A percentile compares a stretch with the other conserved stretches of the same genome.
Evolutionary conservation across 2,329 filamentous ascomycete genomes (phyloP).

Genomic region (Diaporthe sp.): DNA sequence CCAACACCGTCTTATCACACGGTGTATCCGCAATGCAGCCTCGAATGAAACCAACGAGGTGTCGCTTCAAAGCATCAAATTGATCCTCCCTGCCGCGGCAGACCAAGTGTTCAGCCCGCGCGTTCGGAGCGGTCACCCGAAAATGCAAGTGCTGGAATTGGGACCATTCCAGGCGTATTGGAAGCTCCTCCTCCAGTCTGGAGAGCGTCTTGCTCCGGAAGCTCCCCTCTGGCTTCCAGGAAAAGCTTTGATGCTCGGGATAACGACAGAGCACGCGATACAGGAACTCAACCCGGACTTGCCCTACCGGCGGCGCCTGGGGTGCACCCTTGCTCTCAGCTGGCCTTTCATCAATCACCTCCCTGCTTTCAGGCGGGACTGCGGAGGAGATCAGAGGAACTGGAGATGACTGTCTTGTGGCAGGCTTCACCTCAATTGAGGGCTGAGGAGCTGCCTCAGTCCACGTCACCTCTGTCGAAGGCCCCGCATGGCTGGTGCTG

Average conservation of each 20-base stretch:
- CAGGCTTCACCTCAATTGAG: background rate
- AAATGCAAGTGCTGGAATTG: slow-evolving; percentile 8
- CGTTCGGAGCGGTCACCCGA: background rate
- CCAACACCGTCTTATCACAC: background rate
- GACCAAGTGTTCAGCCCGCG: background rate
- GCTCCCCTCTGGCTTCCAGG: slow-evolving; percentile 2
- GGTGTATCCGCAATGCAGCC: background rate
- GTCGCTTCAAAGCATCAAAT: slow-evolving; percentile 1
- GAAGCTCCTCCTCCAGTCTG: background rate
- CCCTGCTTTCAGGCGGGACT: background rate
- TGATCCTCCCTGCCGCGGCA: slow-evolving; percentile 1
- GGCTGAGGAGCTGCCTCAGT: background rate
- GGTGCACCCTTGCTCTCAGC: background rate
- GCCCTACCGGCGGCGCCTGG: background rate
- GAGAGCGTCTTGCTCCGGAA: background rate
- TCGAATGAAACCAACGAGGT: background rate
- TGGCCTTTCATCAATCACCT: background rate
- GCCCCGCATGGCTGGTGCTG: background rate
- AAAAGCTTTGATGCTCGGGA: background rate
- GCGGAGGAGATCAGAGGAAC: background rate
- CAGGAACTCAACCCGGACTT: background rate
- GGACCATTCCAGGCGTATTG: background rate
- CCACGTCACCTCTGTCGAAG: background rate
- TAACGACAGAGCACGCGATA: slow-evolving; percentile 2
- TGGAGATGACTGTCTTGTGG: background rate